Conservation (phyloP, 768 basidiomycete genomes). For the Ephemerocybe angulata region DNA sequence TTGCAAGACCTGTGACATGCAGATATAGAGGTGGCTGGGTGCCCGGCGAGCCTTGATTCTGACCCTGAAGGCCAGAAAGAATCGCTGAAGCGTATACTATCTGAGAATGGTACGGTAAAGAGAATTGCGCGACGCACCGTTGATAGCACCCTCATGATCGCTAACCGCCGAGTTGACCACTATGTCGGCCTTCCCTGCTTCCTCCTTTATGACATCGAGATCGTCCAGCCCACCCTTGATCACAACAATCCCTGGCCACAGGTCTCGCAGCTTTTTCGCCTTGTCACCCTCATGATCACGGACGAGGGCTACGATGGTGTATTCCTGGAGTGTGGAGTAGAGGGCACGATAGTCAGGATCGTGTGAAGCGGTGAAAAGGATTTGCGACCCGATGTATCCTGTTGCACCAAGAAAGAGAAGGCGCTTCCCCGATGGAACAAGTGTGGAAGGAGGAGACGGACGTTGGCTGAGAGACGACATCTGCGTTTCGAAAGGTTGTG, state of each 20-base stretch:
- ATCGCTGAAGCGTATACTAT: background rate
- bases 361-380: conserved; percentile 30
- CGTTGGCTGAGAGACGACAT: too few relatives aligned
- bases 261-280: conserved; percentile 22
- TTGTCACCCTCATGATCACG: conserved; percentile 30
- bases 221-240: conserved; percentile 39
- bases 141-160: conserved; percentile 32
- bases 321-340: conserved; percentile 24
- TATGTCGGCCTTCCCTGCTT: conserved; percentile 33
- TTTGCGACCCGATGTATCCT: conserved; percentile 41
- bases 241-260: conserved; percentile 32
- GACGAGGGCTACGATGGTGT: conserved; percentile 30
- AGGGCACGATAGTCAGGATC: conserved; percentile 17
- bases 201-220: conserved; percentile 29
- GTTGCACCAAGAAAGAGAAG: conserved; percentile 44
- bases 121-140: conserved; percentile 20
- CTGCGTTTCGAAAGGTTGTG: too few relatives aligned
- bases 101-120: background rate
- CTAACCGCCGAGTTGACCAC: conserved; percentile 41
- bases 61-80: background rate
- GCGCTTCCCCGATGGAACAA: too few relatives aligned
- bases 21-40: conserved; percentile 40
- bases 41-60: background rate
- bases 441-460: too few relatives aligned
- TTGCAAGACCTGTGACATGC: conserved; percentile 40